phyloP scores from a whole-genome alignment of 441 rosid genomes.

The Populus hybrid region DNA sequence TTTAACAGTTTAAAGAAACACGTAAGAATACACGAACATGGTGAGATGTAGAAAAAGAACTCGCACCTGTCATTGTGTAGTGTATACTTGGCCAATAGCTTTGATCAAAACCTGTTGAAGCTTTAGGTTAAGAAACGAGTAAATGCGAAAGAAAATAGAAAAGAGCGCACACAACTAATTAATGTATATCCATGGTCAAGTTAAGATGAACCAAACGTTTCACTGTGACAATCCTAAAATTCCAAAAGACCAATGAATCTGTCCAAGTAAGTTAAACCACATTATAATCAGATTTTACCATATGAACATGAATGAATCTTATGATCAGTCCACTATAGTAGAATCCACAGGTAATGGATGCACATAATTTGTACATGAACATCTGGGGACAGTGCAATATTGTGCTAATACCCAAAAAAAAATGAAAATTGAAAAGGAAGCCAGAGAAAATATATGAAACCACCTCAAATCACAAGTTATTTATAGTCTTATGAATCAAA shows the following conservation, averaged over 20 bases:
- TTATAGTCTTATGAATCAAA: no score
- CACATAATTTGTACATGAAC: not conserved
- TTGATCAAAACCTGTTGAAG: rapidly evolving
- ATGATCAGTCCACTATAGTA: not conserved
- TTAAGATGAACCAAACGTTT: no score
- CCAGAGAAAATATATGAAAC: no score
- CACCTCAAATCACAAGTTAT: no score
- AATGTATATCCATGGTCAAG: not conserved
- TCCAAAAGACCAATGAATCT: not conserved
- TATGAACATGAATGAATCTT: not conserved
- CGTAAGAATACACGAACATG: no score
- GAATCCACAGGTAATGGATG: not conserved
- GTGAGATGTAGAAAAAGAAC: no score
- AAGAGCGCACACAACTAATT: not conserved
- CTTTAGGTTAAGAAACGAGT: no score
- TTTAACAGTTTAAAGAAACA: no score
- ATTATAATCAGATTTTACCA: no score
- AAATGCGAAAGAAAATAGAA: no score
- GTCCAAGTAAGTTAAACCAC: not conserved
- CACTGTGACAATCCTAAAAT: not conserved
- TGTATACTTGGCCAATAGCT: rapidly evolving
- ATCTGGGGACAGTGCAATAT: not conserved
- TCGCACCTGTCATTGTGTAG: rapidly evolving
- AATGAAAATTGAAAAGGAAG: no score
- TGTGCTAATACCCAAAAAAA: not conserved